A percentile compares a stretch with the other conserved stretches of the same genome.
phyloP scores from a whole-genome alignment of 495 filamentous ascomycete species.

The Collariella sp. region DNA sequence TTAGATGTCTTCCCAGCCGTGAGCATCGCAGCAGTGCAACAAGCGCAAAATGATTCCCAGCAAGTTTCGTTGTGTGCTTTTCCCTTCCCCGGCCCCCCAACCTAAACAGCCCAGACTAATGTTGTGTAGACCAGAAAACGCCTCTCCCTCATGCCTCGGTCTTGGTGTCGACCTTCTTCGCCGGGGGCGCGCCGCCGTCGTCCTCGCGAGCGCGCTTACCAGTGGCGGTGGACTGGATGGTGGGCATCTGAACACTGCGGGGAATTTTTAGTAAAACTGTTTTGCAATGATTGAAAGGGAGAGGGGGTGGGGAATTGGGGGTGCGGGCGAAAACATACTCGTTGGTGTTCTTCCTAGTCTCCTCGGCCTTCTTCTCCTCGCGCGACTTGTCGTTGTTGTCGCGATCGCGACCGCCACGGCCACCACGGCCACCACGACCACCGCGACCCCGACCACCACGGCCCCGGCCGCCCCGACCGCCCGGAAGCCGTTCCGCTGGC shows the following conservation, averaged over 20 bases:
- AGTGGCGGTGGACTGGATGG: constrained; percentile 25
- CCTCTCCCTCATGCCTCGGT: constrained; percentile 14
- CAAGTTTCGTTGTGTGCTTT: not conserved
- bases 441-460: constrained; percentile 36
- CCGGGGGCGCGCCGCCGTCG: constrained; percentile 28
- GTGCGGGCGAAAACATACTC: constrained; percentile 14
- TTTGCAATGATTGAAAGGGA: not conserved
- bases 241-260: constrained; percentile 19
- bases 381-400: constrained; percentile 24
- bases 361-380: constrained; percentile 19
- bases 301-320: not conserved
- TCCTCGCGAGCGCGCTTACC: constrained; percentile 40
- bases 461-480: constrained; percentile 33
- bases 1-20: too few species aligned
- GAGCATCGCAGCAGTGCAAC: too few species aligned
- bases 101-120: not conserved
- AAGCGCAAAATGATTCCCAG: not conserved
- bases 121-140: not conserved
- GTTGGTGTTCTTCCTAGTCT: constrained; percentile 13
- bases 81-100: not conserved
- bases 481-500: constrained; percentile 54
- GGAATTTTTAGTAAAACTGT: constrained; percentile 18
- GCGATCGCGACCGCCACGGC: constrained; percentile 29
- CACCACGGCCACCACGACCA: constrained; percentile 30
- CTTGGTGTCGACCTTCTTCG: constrained; percentile 47